Evolutionary conservation across 208 protist species (phyloP), one percentile per base, ranked within the genome.

Genomic region (Leishmania arabica): DNA sequence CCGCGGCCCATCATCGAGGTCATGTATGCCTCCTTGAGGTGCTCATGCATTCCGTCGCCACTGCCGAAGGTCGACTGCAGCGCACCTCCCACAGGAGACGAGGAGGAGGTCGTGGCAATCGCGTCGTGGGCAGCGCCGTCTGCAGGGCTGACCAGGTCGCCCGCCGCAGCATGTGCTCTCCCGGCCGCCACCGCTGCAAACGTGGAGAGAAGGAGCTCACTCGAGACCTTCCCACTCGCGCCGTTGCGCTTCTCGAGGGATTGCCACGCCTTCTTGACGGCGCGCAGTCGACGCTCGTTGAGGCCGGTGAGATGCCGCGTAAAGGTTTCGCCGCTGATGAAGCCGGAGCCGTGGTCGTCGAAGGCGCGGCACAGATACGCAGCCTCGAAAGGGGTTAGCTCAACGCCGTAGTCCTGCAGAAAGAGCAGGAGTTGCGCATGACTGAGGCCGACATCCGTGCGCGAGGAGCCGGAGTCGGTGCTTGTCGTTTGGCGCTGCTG

Each of bases 241-340:
- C 51, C 40, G 8, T 64, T 77, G 69, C 92, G 83, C 87, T 89
- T 89, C 34, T 86, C 81, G 51, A 97, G 74, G 2, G 69, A 54
- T 21, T 80, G 77, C 93, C 95, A 97, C 45, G 92, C 90, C 65
- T 89, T 88, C 68, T 86, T 78, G 65, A 96, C 88, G 0, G 89
- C 95, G 70, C 88, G 78, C 80, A 92, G 82, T 42, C 95, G 92
- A 5, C 95, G 90, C 54, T 84, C 71, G 75, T 95, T 96, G 34
- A 97, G 69, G 9, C 93, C 92, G 11, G 85, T 90, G 64, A 98
- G 86, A 88, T 98, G 95, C 7, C 95, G 92, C 42, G 89, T 84
- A 79, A 96, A 98, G 34, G 86, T 91, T 5, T 65, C 56, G 47
- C 81, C 84, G 54, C 84, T 86, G 62, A 98, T 95, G 79, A 81